Base-by-base conservation (phyloP, 108 stramenopile genomes). In the Skeletonema marinoi region DNA sequence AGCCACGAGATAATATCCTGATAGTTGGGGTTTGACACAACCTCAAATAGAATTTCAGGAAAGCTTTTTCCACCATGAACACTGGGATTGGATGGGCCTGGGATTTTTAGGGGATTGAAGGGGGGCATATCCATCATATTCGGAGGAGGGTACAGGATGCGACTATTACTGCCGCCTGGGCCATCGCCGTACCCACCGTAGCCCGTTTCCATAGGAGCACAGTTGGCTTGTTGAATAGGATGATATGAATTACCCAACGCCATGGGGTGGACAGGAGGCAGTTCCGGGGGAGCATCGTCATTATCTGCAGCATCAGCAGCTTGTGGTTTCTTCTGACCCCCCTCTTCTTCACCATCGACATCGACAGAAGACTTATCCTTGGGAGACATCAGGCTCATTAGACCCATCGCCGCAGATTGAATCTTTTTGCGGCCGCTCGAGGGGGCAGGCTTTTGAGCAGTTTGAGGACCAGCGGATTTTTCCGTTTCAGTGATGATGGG, bases 1-100 rank as follows among this genome's bases (percentile, higher is more conserved):
- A 89, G 78, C 86, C 85, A 92, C 1, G 82, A 78, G 36, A 86
- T 81, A 60, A 88, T 75, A 44, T 90, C 87, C 42, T 66, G 65
- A 25, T 79, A 71, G 6, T 59, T 67, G 14, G 82, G 68, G 59
- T 93, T 87, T 2, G 63, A 65, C 29, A 78, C 32, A 32, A 78
- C 56, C 63, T 70, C 63, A 42, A 35, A 78, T 17, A 78, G 70
- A 12, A 62, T 36, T 31, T 62, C 69, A 33, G 77, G 77, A 46
- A 78, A 78, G 42, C 51, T 66, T 60, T 64, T 64, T 3, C 60
- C 60, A 9, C 17, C 63, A 36, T 39, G 32, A 2, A 10, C 35
- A 21, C 63, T 19, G 25, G 44, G 44, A 46, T 46, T 46, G 44
- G 44, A 31, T n/a, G 59, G 44, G 16, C 44, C 44, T n/a, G 44